Conservation (phyloP, 306 rosid species). For the Oxytropis ochrocephala region DNA sequence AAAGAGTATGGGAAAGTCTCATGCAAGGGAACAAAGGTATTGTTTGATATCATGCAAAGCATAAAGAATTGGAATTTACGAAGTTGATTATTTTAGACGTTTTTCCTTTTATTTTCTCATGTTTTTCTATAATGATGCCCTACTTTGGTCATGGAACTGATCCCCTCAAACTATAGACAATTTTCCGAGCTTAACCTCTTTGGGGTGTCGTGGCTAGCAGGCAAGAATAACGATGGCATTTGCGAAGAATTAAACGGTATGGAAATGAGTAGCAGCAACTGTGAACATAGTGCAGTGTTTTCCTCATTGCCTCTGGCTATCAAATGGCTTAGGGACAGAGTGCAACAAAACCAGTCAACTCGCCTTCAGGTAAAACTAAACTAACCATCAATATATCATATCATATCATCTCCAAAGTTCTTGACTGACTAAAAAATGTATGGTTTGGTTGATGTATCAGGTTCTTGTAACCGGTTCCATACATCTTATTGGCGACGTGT, state of each 20-base stretch:
- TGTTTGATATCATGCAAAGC: not conserved
- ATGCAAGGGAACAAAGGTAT: conserved; percentile 63
- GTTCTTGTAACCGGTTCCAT: conserved; percentile 91
- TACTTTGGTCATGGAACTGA: not conserved
- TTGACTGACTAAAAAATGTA: conserved; percentile 8
- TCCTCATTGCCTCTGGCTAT: conserved; percentile 71
- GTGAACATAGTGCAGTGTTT: conserved; percentile 73
- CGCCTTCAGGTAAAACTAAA: conserved; percentile 65
- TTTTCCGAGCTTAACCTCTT: not conserved
- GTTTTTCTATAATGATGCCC: not conserved
- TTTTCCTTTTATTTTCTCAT: not conserved
- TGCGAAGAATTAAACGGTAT: conserved; percentile 48
- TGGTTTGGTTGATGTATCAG: conserved; percentile 34
- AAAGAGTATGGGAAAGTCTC: conserved; percentile 78
- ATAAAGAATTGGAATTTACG: not conserved
- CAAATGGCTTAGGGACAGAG: conserved; percentile 76
- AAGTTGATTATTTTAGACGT: not conserved
- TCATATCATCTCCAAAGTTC: not conserved
- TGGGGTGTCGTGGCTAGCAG: conserved; percentile 20
- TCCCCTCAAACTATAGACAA: not conserved
- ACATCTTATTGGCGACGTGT: conserved; percentile 88
- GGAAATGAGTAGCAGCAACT: conserved; percentile 46
- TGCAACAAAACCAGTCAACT: conserved; percentile 48
- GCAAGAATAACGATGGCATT: conserved; percentile 28
- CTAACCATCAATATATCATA: too few relatives aligned